phyloP scores from a whole-genome alignment of 495 filamentous ascomycete genomes.

The Cercophora newfieldiana region DNA sequence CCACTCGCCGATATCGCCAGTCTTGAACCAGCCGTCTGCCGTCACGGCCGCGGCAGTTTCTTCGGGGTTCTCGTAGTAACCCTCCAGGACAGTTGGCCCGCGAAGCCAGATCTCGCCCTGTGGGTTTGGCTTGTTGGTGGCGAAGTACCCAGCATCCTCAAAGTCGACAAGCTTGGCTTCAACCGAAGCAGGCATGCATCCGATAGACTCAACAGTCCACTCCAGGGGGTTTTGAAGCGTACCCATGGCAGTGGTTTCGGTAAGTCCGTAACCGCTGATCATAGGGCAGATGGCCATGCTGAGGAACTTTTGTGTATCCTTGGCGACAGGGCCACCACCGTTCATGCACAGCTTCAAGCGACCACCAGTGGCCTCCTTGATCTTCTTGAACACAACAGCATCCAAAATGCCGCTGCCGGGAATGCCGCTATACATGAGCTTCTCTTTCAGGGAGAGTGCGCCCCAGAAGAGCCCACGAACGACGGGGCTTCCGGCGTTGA shows the following conservation, averaged over 20 bases:
- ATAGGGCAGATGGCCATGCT: slow-evolving; percentile 86
- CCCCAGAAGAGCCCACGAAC: slow-evolving; percentile 90
- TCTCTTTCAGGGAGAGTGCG: slow-evolving; percentile 79
- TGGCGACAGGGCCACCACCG: slow-evolving; percentile 82
- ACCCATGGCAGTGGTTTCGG: slow-evolving; percentile 94
- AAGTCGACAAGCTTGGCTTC: slow-evolving; percentile 97
- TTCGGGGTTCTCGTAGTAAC: slow-evolving; percentile 80
- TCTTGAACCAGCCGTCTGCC: slow-evolving; percentile 91
- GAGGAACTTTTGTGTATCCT: slow-evolving; percentile 84
- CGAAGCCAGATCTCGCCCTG: slow-evolving; percentile 95
- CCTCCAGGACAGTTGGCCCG: slow-evolving; percentile 67
- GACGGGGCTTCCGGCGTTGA: slow-evolving; percentile 71
- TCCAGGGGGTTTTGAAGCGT: slow-evolving; percentile 84
- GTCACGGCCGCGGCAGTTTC: slow-evolving; percentile 76
- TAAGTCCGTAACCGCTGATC: slow-evolving; percentile 94
- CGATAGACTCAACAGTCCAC: slow-evolving; percentile 82
- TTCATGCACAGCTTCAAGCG: slow-evolving; percentile 79
- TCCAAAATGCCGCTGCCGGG: slow-evolving; percentile 75
- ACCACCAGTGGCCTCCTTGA: slow-evolving; percentile 88
- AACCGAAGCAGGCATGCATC: slow-evolving; percentile 75
- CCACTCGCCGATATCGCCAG: slow-evolving; percentile 92
- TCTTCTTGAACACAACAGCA: slow-evolving; percentile 81
- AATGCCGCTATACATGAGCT: slow-evolving; percentile 71
- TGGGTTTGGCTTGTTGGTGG: slow-evolving; percentile 81
- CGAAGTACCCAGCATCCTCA: slow-evolving; percentile 85